Evolutionary conservation across 495 filamentous ascomycete genomes (phyloP).

Genomic region (Choiromyces venosus): DNA sequence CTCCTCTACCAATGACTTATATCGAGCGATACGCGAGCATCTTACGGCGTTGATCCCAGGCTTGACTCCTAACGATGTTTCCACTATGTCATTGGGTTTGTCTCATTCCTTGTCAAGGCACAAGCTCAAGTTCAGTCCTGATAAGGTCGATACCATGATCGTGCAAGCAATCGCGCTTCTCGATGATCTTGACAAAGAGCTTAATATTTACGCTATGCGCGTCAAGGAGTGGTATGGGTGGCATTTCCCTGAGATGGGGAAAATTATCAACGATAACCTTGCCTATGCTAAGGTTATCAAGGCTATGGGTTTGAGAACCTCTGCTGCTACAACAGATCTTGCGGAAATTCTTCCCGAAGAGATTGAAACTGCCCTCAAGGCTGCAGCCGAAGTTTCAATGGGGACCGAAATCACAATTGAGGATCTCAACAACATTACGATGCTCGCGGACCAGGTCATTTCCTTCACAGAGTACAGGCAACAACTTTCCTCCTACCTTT

Average conservation of each 20-base stretch:
- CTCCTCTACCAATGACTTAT: constrained; percentile 76
- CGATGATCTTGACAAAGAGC: constrained; percentile 96
- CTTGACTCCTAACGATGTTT: constrained; percentile 73
- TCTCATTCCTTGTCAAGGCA: constrained; percentile 97
- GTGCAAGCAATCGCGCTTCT: constrained; percentile 91
- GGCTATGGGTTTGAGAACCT: constrained; percentile 77
- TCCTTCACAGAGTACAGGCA: constrained; percentile 81
- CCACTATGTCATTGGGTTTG: constrained; percentile 89
- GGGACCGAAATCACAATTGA: constrained; percentile 89
- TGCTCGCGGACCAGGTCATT: constrained; percentile 88
- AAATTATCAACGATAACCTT: constrained; percentile 95
- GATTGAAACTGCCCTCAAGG: constrained; percentile 85
- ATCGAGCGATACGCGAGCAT: constrained; percentile 87
- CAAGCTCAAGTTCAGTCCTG: constrained; percentile 96
- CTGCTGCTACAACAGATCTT: constrained; percentile 69
- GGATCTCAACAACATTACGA: constrained; percentile 83
- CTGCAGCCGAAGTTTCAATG: constrained; percentile 94
- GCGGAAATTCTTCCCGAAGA: constrained; percentile 93
- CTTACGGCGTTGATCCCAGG: constrained; percentile 86
- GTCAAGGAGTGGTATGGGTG: constrained; percentile 99
- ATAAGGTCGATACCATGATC: constrained; percentile 99
- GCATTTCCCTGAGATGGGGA: constrained; percentile 97
- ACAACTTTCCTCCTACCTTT: constrained; percentile 81
- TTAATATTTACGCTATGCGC: constrained; percentile 97
- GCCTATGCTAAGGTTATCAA: constrained; percentile 85